phyloP scores from a whole-genome alignment of 2,329 filamentous ascomycete genomes.

The Beauveria varroae region DNA sequence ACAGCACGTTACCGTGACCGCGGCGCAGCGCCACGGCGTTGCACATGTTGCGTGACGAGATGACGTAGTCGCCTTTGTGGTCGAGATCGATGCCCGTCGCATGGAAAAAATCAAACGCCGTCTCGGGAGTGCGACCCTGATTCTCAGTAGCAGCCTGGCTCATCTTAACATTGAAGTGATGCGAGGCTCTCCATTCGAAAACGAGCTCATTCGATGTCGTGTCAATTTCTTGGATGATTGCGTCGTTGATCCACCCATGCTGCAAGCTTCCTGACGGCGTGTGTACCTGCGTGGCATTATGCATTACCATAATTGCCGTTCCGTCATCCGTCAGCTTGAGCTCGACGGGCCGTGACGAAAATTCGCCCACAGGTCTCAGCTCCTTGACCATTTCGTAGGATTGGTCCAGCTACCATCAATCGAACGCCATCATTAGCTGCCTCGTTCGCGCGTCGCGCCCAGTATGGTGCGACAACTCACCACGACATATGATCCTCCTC shows the following conservation, averaged over 20 bases:
- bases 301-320: constrained; percentile 33
- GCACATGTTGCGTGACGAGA: constrained; percentile 44
- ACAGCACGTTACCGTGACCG: constrained; percentile 24
- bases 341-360: constrained; percentile 27
- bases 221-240: constrained; percentile 38
- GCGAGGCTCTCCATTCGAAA: constrained; percentile 36
- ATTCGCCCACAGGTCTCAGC: constrained; percentile 17
- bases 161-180: constrained; percentile 21
- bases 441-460: not conserved
- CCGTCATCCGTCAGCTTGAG: constrained; percentile 31
- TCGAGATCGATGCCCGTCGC: constrained; percentile 51
- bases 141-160: constrained; percentile 14
- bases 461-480: constrained; percentile 18
- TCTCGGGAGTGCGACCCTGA: constrained; percentile 15
- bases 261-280: constrained; percentile 18
- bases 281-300: constrained; percentile 22
- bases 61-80: constrained; percentile 38
- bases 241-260: constrained; percentile 25
- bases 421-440: not conserved
- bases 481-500: constrained; percentile 39
- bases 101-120: constrained; percentile 49
- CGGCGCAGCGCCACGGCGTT: constrained; percentile 38
- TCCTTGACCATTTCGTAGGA: constrained; percentile 22
- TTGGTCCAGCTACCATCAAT: constrained; percentile 21
- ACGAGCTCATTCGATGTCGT: constrained; percentile 40